Evolutionary conservation across 139 green algal species (phyloP).

Genomic region (Axilococcus clingmanii): DNA sequence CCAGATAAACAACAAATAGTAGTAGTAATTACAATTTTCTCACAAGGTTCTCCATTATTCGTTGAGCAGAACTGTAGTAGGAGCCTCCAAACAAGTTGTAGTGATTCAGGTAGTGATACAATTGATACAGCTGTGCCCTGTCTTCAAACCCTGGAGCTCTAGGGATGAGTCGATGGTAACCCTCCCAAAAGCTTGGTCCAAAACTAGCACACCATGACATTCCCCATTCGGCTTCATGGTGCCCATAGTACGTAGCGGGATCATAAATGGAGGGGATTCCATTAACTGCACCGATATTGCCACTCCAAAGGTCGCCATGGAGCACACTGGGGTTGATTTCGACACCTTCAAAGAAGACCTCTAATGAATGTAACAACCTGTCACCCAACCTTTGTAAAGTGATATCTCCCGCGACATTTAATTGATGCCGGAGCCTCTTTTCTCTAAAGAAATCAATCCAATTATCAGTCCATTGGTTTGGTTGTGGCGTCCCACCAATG

Average conservation of each 20-base stretch:
- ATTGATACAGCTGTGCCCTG: conserved; percentile 64
- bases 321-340: conserved; percentile 52
- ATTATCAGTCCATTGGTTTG: conserved; percentile 79
- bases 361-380: conserved; percentile 62
- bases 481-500: conserved; percentile 86
- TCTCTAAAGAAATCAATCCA: conserved; percentile 83
- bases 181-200: conserved; percentile 39
- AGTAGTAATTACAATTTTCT: no score
- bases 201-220: conserved; percentile 76
- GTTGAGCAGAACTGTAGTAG: conserved; percentile 56
- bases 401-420: conserved; percentile 52
- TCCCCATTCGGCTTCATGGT: conserved; percentile 92
- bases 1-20: no score
- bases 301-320: conserved; percentile 94
- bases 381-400: conserved; percentile 50
- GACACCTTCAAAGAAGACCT: conserved; percentile 65
- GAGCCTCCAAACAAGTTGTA: conserved; percentile 75
- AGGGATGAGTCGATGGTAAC: conserved; percentile 61
- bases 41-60: no score
- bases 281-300: conserved; percentile 77
- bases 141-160: conserved; percentile 60
- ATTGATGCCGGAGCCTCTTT: conserved; percentile 48
- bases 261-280: conserved; percentile 73
- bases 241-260: conserved; percentile 81
- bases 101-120: conserved; percentile 95